phyloP scores from a whole-genome alignment of 371 early-diverging fungal species.

The Batkoa obscura region DNA sequence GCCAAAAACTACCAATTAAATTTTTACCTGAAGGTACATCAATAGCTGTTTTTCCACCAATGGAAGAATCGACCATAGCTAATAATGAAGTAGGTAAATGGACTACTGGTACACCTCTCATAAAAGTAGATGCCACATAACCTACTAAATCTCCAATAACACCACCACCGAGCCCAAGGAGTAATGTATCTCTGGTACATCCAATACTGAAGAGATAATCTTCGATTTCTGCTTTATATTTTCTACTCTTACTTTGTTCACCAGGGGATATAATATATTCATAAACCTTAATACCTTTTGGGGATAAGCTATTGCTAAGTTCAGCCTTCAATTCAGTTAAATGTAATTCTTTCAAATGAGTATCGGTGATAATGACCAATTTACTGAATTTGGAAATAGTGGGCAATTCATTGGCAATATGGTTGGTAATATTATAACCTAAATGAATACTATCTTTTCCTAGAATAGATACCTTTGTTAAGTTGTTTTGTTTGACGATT shows the following conservation, averaged over 20 bases:
- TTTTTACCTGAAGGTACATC: conserved; percentile 93
- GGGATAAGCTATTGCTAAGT: conserved; percentile 8
- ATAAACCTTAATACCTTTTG: conserved; percentile 14
- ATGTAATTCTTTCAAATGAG: conserved; percentile 60
- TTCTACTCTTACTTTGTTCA: conserved; percentile 76
- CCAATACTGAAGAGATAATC: conserved; percentile 71
- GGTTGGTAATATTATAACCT: conserved; percentile 60
- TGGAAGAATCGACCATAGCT: conserved; percentile 95
- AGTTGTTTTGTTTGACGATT: conserved; percentile 13
- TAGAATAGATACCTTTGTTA: conserved; percentile 61
- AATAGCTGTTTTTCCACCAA: conserved; percentile 95
- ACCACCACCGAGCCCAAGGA: conserved; percentile 92
- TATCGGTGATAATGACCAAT: conserved; percentile 80
- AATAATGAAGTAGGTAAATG: conserved; percentile 92
- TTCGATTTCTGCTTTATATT: conserved; percentile 70
- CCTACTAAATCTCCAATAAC: conserved; percentile 94
- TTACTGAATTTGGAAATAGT: conserved; percentile 52
- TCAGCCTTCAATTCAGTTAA: conserved; percentile 14
- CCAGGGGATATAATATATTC: conserved; percentile 74
- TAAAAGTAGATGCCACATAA: conserved; percentile 91
- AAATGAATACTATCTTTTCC: conserved; percentile 70
- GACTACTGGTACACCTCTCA: conserved; percentile 87
- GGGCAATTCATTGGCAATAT: conserved; percentile 56
- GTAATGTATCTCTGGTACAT: conserved; percentile 84
- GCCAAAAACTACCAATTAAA: conserved; percentile 92